Base-by-base conservation (phyloP, 805 yeast genomes). In the Danielia oregonensis region DNA sequence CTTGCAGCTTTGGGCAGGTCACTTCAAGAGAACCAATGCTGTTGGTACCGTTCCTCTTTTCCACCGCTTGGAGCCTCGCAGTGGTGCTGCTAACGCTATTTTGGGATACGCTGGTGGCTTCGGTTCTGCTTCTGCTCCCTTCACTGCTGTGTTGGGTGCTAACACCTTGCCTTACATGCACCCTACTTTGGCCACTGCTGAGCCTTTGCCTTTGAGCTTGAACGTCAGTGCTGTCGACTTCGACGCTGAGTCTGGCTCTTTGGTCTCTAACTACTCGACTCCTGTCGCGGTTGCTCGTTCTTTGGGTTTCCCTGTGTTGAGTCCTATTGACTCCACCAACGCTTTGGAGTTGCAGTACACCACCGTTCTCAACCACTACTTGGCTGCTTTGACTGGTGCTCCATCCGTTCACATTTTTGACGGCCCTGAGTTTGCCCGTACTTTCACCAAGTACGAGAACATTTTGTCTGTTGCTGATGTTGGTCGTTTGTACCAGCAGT, bases 51-150 rank as follows among this genome's bases (percentile, higher is more conserved):
- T 79, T 35, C 93, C 94, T 17, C 67, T 68, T 35, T 59, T 82
- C 46, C 68, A 77, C 52, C 64, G 73, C 43, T 59, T 82, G 37
- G 87, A 88, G 52, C 75, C 86, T 37, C 78, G 95, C 56, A 67
- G 82, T 2, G 97, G 96, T 49, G 93, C 96, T 21, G 86, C 91
- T 29, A 72, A 78, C 42, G 75, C 85, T 17, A 72, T 91, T 29
- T 65, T 85, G 32, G 97, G 96, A 24, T 89, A 80, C 61, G 52
- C 51, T 29, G 26, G 32, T 13, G 21, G 39, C 10, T 17, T 29
- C 17, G 33, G 26, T 12, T 36, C 34, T 8, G 23, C 26, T 8
- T 16, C 23, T 11, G 65, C 67, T 24, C 72, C 58, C 17, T 49
- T 57, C 42, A 72, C 51, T 68, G 80, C 42, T 33, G 55, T 89